Evolutionary conservation across 192 early-diverging fungal species (phyloP).

Genomic region (Coemansia sp.): DNA sequence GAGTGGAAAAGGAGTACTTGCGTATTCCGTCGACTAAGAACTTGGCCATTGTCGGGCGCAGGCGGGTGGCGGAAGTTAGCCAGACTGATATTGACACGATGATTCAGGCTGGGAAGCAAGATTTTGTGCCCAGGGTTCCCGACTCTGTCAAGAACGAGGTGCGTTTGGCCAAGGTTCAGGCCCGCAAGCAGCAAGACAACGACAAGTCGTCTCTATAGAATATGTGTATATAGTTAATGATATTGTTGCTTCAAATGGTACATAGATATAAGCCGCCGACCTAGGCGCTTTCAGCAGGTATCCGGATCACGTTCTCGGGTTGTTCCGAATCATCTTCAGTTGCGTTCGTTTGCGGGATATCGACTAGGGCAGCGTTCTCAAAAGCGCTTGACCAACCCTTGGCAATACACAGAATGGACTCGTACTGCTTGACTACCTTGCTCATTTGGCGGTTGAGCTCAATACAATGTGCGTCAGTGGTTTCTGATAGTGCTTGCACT

Average conservation of each 20-base stretch:
- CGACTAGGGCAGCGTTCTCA: conserved; percentile 50
- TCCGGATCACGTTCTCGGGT: conserved; percentile 51
- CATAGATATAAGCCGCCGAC: background rate
- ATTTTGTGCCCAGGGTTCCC: conserved; percentile 41
- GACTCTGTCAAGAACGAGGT: conserved; percentile 46
- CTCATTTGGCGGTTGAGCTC: conserved; percentile 55
- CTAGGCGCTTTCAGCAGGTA: conserved; percentile 28
- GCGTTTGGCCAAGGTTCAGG: conserved; percentile 31
- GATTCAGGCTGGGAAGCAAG: conserved; percentile 10
- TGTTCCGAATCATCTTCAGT: conserved; percentile 48
- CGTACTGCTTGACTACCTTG: conserved; percentile 51
- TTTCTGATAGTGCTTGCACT: conserved; percentile 43
- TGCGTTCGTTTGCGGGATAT: conserved; percentile 36
- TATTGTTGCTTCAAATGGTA: background rate
- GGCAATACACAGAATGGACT: conserved; percentile 41
- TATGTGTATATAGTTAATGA: background rate
- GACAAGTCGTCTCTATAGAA: background rate
- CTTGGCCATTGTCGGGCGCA: conserved; percentile 67
- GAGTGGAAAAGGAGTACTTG: conserved; percentile 63
- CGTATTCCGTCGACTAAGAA: conserved; percentile 85
- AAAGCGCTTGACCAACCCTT: conserved; percentile 52
- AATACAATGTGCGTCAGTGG: conserved; percentile 49
- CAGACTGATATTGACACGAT: conserved; percentile 9
- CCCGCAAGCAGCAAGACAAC: conserved; percentile 13
- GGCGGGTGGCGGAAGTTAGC: conserved; percentile 8